Evolutionary conservation across 2,329 filamentous ascomycete species (phyloP), one percentile per base, ranked within the genome.

Genomic region (Cladorrhinum sp.): DNA sequence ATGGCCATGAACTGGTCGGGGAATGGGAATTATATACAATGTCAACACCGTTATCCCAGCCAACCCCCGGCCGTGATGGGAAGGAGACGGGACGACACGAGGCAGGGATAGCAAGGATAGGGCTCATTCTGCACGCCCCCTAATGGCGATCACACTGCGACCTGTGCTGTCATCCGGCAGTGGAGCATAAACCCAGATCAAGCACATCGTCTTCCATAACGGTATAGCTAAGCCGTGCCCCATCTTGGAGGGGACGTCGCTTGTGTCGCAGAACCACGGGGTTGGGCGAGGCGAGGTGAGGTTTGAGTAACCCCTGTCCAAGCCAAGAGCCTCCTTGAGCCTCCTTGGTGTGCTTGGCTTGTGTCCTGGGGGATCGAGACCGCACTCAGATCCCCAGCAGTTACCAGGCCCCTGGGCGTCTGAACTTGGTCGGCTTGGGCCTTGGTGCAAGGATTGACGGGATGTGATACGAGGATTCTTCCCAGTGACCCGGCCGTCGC

Each of bases 131-230:
- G n/a, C 49, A 57, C 24, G 46, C 59, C 60, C 67, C 67, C 60
- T 66, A 64, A 67, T 68, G 67, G 61, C 59, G 64, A 68, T 67
- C 67, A 69, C 61, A 66, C 65, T 59, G 62, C 59, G 59, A 58
- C 61, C 61, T 63, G 59, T 61, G 18, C 39, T 59, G 51, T 59
- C 33, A 55, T 53, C 48, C 20, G 49, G 55, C 48, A 23, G 54
- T 61, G 57, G 58, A 61, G 63, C 63, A 67, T 64, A 55, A 60
- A 51, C 57, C 48, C 59, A 56, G 53, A 56, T 50, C 24, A 62
- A 28, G 53, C 39, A 49, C 56, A 55, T 53, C 42, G 20, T 39
- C 20, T 39, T 60, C 49, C 57, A 58, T 51, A 52, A 42, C 52
- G 57, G 62, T 36, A 63, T 61, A 49, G 56, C 53, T 26, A 16